Percentiles rank a stretch among this genome's conserved stretches.
These are phyloP conservation scores for Jamesozyma lodderae DNA, from an alignment of 805 yeast genomes.

Conservation along the genomic window DNA sequence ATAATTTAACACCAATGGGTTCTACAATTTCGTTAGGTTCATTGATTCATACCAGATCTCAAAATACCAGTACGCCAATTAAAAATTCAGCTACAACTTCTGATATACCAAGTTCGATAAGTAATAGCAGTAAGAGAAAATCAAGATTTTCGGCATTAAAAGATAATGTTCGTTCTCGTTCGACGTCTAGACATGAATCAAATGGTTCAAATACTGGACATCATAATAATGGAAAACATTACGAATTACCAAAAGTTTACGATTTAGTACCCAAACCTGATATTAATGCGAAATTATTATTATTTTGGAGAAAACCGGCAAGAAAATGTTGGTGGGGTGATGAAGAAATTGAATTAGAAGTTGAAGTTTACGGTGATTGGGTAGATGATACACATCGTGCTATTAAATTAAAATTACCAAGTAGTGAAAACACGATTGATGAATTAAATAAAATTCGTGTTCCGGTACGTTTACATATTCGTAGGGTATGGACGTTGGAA, in stretches of 20 bases:
- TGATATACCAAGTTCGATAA: conserved; percentile 20
- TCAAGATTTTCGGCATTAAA: conserved; percentile 58
- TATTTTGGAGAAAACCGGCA: conserved; percentile 97
- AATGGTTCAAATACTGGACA: conserved; percentile 7
- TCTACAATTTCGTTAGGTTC: conserved; percentile 10
- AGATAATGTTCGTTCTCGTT: conserved; percentile 47
- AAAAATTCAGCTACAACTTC: conserved; percentile 1
- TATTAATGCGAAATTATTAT: conserved; percentile 52
- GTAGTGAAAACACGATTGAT: conserved; percentile 6
- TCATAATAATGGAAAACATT: conserved; percentile 25
- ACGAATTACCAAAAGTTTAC: conserved; percentile 21
- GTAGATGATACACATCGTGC: conserved; percentile 7
- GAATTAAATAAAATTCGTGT: conserved; percentile 24
- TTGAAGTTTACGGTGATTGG: conserved; percentile 27
- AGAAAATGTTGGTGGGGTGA: conserved; percentile 98
- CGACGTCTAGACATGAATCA: conserved; percentile 42
- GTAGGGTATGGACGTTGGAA: conserved; percentile 96
- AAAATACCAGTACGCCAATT: conserved; percentile 7
- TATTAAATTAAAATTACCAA: conserved; percentile 13
- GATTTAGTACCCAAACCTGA: conserved; percentile 30
- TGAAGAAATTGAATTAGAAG: conserved; percentile 39
- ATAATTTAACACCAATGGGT: conserved; percentile 9
- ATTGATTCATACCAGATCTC: conserved; percentile 23
- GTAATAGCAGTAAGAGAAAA: conserved; percentile 29
- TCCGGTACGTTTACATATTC: conserved; percentile 63